Evolutionary conservation across 139 green algal genomes (phyloP), one percentile per base, ranked within the genome.

Genomic region (Edaphochlamys debaryana): DNA sequence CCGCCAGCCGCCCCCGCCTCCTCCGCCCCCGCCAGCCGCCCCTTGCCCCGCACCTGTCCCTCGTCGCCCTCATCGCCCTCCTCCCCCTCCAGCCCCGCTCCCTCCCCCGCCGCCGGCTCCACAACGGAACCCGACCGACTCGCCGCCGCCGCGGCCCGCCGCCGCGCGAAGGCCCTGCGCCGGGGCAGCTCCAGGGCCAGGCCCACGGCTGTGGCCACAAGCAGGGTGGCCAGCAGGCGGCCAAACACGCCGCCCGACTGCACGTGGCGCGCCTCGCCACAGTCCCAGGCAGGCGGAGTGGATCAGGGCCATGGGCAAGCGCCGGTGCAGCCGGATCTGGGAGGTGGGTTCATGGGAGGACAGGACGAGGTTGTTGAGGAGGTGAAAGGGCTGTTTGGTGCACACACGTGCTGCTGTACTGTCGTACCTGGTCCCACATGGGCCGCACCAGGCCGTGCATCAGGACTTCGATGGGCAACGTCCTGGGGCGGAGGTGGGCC

Each of bases 131-230:
- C n/a, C n/a, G n/a, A n/a, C n/a, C n/a, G n/a, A n/a, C n/a, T n/a
- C n/a, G n/a, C n/a, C n/a, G n/a, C n/a, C n/a, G n/a, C n/a, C n/a
- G n/a, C n/a, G n/a, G n/a, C n/a, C n/a, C n/a, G n/a, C n/a, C n/a
- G n/a, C n/a, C n/a, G n/a, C n/a, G n/a, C n/a, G 29, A 54, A 80
- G 29, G 54, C 74, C 29, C 74, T 69, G 40, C 74, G 74, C 38
- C 74, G 30, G 3, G 74, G 58, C 74, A 58, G 38, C 56, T 80
- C 56, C 74, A 60, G 27, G 15, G 11, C 58, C 58, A 69, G 17
- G 9, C 37, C 58, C 58, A 58, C 38, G 25, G 19, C 74, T 11
- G 34, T 5, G 5, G 54, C 56, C 30, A 42, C 11, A 19, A 41
- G 19, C 30, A 80, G 38, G 58, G 58, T 8, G 17, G 37, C 60